These are phyloP conservation scores for Rhodamnia rubescens DNA, from an alignment of 345 rosid genomes.

Conservation along the genomic window DNA sequence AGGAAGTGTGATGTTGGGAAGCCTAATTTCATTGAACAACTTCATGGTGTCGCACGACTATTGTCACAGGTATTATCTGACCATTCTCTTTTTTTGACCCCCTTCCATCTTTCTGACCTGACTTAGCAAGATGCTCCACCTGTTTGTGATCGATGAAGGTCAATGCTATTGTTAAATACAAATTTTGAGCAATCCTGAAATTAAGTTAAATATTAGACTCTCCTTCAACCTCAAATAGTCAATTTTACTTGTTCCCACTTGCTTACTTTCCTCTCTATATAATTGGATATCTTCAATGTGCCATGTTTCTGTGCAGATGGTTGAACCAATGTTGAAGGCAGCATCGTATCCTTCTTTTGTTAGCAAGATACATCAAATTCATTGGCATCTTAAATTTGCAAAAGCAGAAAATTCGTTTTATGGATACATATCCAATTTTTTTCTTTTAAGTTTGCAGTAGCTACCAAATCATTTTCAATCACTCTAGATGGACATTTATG, in stretches of 20 bases:
- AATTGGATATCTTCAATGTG: neutral
- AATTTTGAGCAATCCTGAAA: neutral
- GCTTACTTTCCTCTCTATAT: neutral
- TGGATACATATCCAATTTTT: neutral
- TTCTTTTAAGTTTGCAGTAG: neutral
- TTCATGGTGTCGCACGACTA: conserved; percentile 66
- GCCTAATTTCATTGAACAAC: conserved; percentile 64
- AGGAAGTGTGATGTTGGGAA: conserved; percentile 41
- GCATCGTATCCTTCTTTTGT: conserved; percentile 50
- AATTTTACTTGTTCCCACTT: neutral
- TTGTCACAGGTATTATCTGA: conserved; percentile 45
- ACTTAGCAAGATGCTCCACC: neutral
- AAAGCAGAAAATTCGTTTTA: neutral
- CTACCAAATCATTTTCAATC: neutral
- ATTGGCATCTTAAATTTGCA: neutral
- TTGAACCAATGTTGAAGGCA: conserved; percentile 82
- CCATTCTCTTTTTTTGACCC: neutral
- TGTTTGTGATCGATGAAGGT: neutral
- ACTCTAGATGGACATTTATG: neutral
- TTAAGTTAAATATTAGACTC: neutral
- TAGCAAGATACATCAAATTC: neutral
- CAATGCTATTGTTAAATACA: neutral
- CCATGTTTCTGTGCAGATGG: conserved; percentile 48
- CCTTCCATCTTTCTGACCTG: neutral
- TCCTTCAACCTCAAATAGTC: neutral